These are phyloP conservation scores for Daedalea quercina DNA, from an alignment of 768 basidiomycete species.

Conservation along the genomic window DNA sequence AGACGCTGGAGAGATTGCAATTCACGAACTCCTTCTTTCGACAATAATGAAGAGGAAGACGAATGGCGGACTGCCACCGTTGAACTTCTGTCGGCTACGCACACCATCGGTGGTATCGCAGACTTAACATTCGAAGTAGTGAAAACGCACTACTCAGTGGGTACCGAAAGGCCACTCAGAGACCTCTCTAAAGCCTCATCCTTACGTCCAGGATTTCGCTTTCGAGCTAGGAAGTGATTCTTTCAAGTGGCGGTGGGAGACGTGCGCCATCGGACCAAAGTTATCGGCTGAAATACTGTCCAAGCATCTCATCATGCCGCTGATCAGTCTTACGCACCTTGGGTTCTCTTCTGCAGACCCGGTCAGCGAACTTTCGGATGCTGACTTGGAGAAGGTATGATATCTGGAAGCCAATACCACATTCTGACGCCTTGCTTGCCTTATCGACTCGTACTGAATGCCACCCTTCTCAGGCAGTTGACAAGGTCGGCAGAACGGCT, in stretches of 20 bases:
- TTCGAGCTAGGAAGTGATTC: conserved; percentile 50
- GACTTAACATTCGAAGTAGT: conserved; percentile 55
- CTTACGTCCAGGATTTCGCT: conserved; percentile 50
- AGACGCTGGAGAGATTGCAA: conserved; percentile 70
- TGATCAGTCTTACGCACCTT: conserved; percentile 65
- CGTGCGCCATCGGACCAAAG: conserved; percentile 55
- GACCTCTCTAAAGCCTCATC: conserved; percentile 10
- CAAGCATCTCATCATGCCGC: conserved; percentile 69
- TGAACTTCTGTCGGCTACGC: conserved; percentile 47
- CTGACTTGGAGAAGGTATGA: conserved; percentile 63
- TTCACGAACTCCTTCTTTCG: conserved; percentile 20
- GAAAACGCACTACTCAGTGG: conserved; percentile 54
- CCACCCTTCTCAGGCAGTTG: conserved; percentile 42
- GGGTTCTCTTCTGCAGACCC: conserved; percentile 57
- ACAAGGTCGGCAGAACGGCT: conserved; percentile 64
- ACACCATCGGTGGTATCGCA: conserved; percentile 54
- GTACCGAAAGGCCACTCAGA: conserved; percentile 17
- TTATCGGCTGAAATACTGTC: conserved; percentile 68
- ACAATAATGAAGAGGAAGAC: conserved; percentile 42
- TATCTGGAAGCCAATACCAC: conserved; percentile 2
- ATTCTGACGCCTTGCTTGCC: not conserved
- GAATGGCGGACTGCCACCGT: conserved; percentile 52
- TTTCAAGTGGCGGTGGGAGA: conserved; percentile 81
- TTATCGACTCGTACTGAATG: not conserved
- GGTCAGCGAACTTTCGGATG: conserved; percentile 46